These are phyloP conservation scores for Alternaria longipes DNA, from an alignment of 2,329 filamentous ascomycete species.

Conservation along the genomic window DNA sequence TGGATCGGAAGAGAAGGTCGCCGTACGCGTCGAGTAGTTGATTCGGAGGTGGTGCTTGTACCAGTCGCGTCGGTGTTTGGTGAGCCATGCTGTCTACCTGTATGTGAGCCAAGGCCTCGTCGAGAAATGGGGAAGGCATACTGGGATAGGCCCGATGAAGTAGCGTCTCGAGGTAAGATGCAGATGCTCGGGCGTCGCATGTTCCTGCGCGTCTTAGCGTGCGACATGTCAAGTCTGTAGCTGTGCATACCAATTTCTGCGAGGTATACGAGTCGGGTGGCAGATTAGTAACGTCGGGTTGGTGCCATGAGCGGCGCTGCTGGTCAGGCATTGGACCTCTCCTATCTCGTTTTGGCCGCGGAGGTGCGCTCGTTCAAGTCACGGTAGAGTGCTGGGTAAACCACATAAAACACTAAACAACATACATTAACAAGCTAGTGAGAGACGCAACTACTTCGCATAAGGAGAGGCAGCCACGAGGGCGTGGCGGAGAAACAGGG, in stretches of 20 bases:
- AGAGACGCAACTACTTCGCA: constrained; percentile 15
- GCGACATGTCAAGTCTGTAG: background rate
- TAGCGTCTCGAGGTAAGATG: constrained; percentile 68
- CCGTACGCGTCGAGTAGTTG: constrained; percentile 55
- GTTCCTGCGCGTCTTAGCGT: constrained; percentile 56
- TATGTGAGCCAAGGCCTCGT: constrained; percentile 23
- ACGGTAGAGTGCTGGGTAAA: constrained; percentile 18
- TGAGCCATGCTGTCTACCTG: constrained; percentile 66
- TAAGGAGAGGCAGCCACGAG: constrained; percentile 30
- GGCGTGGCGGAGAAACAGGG: constrained; percentile 25
- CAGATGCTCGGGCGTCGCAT: constrained; percentile 69
- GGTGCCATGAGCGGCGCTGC: constrained; percentile 46
- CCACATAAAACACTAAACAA: constrained; percentile 23
- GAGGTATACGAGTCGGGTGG: constrained; percentile 63
- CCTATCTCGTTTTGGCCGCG: constrained; percentile 22
- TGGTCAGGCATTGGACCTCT: constrained; percentile 43
- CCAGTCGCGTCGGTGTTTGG: constrained; percentile 70
- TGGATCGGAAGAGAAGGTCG: constrained; percentile 63
- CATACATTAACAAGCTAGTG: constrained; percentile 23
- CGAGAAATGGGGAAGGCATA: constrained; percentile 29
- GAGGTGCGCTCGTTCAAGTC: constrained; percentile 25
- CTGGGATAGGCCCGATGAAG: constrained; percentile 72
- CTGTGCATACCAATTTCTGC: constrained; percentile 59
- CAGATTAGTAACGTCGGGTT: constrained; percentile 47
- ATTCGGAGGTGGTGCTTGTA: constrained; percentile 62